Evolutionary conservation across 1,284 basidiomycete genomes (phyloP).

Genomic region (Cutaneotrichosporon arboriforme): DNA sequence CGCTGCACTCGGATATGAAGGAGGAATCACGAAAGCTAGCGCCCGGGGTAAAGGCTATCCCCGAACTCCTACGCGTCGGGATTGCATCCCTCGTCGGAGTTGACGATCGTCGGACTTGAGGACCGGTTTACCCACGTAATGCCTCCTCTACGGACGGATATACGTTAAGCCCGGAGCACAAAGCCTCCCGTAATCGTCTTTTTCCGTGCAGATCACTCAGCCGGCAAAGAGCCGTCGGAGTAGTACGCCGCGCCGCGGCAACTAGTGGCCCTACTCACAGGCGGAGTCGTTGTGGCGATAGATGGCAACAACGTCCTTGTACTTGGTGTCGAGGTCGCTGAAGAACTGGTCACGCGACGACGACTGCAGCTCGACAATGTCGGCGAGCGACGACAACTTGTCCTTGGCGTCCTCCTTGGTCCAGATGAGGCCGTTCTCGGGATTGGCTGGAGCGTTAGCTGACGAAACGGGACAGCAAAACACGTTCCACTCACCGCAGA

Average conservation of each 20-base stretch:
- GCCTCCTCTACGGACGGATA: not conserved
- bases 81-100: no score
- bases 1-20: conserved; percentile 37
- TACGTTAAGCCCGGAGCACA: no score
- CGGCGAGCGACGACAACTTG: conserved; percentile 63
- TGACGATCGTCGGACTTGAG: no score
- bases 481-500: conserved; percentile 48
- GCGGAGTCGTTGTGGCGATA: conserved; percentile 58
- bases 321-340: conserved; percentile 63
- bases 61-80: no score
- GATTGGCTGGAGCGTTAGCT: conserved; percentile 24
- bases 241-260: no score
- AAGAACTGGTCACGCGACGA: conserved; percentile 64
- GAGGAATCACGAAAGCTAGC: no score
- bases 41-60: no score
- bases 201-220: no score
- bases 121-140: no score
- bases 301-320: conserved; percentile 66
- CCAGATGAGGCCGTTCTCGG: conserved; percentile 60
- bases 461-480: not conserved
- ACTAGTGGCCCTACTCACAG: conserved; percentile 13
- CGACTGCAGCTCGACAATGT: conserved; percentile 65
- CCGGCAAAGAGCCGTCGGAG: no score
- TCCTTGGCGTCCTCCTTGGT: conserved; percentile 66
- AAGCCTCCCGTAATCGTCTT: not conserved